Evolutionary conservation across 257 asterid genomes (phyloP).

Genomic region (Salvia splendens): DNA sequence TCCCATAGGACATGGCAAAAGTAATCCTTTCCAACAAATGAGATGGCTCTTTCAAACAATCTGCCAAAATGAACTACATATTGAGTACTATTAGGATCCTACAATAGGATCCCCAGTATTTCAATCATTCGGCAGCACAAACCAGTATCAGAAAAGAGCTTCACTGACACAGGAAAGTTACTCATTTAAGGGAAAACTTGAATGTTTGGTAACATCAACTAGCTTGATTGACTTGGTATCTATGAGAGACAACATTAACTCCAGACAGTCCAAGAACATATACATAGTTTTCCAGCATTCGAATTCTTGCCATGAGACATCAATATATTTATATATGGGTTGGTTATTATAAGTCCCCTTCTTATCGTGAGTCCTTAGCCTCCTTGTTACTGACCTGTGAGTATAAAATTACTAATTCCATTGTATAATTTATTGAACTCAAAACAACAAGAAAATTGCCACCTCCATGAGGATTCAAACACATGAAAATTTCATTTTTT

Average conservation of each 20-base stretch:
- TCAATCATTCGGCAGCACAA: slow-evolving; percentile 22
- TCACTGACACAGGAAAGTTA: slow-evolving; percentile 19
- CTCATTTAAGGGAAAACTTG: slow-evolving; percentile 17
- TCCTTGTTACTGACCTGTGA: no score
- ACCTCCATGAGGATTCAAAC: no score
- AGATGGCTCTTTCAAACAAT: slow-evolving; percentile 70
- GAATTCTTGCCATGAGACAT: neutral
- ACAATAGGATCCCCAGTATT: slow-evolving; percentile 18
- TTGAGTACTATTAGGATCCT: slow-evolving; percentile 21
- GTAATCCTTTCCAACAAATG: slow-evolving; percentile 82
- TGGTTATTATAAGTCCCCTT: no score
- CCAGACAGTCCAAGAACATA: neutral
- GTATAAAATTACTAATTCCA: no score
- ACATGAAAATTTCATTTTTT: no score
- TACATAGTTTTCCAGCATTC: slow-evolving; percentile 15
- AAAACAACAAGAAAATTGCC: no score
- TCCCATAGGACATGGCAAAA: slow-evolving; percentile 81
- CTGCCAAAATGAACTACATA: slow-evolving; percentile 43
- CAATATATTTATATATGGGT: no score
- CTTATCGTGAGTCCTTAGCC: no score
- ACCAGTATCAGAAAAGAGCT: slow-evolving; percentile 2
- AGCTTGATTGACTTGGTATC: slow-evolving; percentile 21
- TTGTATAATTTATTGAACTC: no score
- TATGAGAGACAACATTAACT: neutral
- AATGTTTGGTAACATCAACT: slow-evolving; percentile 5